Conservation (phyloP, 1,284 basidiomycete species). For the Caloboletus firmus region DNA sequence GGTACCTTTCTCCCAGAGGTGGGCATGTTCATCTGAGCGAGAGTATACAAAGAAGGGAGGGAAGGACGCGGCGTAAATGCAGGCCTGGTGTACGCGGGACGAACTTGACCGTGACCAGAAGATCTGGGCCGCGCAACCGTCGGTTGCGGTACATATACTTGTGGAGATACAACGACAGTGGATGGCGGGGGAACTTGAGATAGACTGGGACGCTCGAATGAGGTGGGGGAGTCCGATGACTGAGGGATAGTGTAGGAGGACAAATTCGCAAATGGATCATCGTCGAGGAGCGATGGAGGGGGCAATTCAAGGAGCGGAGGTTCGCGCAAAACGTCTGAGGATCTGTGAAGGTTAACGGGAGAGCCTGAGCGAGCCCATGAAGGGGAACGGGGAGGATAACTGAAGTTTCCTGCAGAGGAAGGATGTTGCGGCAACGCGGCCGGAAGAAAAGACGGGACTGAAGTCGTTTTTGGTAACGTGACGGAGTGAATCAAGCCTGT, state of each 20-base stretch:
- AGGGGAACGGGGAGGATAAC: conserved; percentile 5
- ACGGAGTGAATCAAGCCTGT: background rate
- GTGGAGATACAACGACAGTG: conserved; percentile 18
- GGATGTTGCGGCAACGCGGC: background rate
- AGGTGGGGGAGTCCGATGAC: conserved; percentile 7
- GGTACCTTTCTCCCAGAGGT: conserved; percentile 54
- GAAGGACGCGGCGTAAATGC: conserved; percentile 62
- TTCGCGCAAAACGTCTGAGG: conserved; percentile 17
- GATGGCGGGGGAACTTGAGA: conserved; percentile 22
- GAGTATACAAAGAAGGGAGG: conserved; percentile 60
- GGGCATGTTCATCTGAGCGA: conserved; percentile 55
- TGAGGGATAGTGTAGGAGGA: conserved; percentile 13
- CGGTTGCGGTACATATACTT: conserved; percentile 15
- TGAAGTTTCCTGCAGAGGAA: background rate
- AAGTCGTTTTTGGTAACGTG: conserved; percentile 47
- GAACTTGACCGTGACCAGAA: conserved; percentile 39
- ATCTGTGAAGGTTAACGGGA: background rate
- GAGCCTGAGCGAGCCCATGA: conserved; percentile 11
- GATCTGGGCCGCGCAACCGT: conserved; percentile 35
- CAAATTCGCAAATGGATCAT: conserved; percentile 69
- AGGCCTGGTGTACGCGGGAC: conserved; percentile 58
- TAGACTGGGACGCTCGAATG: conserved; percentile 22
- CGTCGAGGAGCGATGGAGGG: conserved; percentile 47
- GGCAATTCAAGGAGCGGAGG: background rate
- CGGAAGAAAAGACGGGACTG: conserved; percentile 27